phyloP scores from a whole-genome alignment of 2,329 filamentous ascomycete species.

The Trichocomaceae sp. region DNA sequence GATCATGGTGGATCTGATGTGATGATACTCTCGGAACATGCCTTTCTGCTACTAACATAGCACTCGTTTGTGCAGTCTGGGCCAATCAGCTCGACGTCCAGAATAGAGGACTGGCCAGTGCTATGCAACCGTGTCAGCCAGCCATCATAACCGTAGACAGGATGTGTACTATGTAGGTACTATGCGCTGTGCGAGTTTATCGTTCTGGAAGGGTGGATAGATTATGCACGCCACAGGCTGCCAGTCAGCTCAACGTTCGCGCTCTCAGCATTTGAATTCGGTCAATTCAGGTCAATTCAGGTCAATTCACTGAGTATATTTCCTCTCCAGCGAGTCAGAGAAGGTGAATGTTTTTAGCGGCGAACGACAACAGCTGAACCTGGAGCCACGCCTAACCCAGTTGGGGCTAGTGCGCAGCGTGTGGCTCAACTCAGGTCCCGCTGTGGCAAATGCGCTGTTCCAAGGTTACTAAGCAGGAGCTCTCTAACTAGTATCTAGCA shows the following conservation, averaged over 20 bases:
- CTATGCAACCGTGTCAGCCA: not conserved
- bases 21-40: slow-evolving; percentile 8
- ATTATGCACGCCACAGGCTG: not conserved
- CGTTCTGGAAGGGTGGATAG: no score
- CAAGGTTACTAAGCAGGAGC: not conserved
- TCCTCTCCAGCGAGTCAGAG: no score
- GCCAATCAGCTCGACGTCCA: not conserved
- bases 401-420: not conserved
- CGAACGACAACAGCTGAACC: slow-evolving; percentile 2
- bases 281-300: no score
- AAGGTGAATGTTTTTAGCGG: not conserved
- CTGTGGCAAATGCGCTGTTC: slow-evolving; percentile 2
- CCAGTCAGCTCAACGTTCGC: not conserved
- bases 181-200: no score
- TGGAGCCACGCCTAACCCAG: slow-evolving; percentile 3
- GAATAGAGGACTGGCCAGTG: not conserved
- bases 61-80: not conserved
- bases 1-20: not conserved
- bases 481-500: no score
- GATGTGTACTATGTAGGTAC: no score
- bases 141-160: not conserved
- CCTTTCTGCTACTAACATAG: not conserved
- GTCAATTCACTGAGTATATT: no score
- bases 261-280: no score
- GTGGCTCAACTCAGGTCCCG: slow-evolving; percentile 6